phyloP scores from a whole-genome alignment of 2,329 filamentous ascomycete species.

The Diaporthe caulivora region DNA sequence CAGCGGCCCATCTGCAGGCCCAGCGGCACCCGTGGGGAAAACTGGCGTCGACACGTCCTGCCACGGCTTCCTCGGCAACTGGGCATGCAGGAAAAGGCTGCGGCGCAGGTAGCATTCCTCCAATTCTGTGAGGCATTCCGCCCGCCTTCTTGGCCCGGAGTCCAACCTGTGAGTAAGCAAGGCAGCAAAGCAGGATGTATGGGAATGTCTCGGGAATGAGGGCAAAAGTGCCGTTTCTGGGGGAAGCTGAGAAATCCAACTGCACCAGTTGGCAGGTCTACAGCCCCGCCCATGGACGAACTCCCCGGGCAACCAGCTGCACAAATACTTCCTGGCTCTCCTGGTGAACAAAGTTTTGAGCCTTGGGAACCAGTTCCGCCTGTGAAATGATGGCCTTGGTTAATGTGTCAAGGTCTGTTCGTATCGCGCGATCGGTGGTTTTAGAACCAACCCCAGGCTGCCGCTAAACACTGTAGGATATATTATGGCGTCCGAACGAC shows the following conservation, averaged over 20 bases:
- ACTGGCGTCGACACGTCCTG: background rate
- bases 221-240: background rate
- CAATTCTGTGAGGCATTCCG: background rate
- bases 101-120: background rate
- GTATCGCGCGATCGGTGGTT: background rate
- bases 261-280: background rate
- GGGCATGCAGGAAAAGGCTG: background rate
- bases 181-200: background rate
- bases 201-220: slow-evolving; percentile 5
- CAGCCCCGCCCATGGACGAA: background rate
- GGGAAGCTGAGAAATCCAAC: background rate
- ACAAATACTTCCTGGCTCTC: background rate
- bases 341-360: background rate
- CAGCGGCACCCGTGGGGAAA: too few relatives aligned
- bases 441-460: background rate
- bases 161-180: background rate
- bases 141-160: background rate
- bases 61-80: background rate
- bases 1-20: background rate
- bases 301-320: background rate
- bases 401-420: background rate
- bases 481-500: background rate
- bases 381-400: background rate
- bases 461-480: background rate
- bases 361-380: too few relatives aligned